These are phyloP conservation scores for Phoma sp. DNA, from an alignment of 2,329 filamentous ascomycete species.

Conservation along the genomic window DNA sequence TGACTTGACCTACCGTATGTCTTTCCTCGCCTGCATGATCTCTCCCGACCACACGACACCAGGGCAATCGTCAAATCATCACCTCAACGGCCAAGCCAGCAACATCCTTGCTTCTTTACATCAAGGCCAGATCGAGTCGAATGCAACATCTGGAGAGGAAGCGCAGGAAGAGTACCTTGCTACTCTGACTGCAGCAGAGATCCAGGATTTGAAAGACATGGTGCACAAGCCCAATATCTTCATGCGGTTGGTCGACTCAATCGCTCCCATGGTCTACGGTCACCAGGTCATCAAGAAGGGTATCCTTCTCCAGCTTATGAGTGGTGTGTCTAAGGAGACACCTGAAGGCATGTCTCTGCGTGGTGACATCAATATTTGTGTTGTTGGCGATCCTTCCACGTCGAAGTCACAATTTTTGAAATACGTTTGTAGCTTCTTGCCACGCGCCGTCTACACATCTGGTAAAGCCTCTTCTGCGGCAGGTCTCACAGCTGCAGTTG, in stretches of 20 bases:
- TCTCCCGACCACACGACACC: conserved; percentile 84
- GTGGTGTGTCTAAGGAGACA: conserved; percentile 91
- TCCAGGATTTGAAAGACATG: conserved; percentile 89
- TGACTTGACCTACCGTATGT: conserved; percentile 91
- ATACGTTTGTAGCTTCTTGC: conserved; percentile 96
- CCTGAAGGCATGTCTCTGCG: conserved; percentile 93
- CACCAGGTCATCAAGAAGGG: conserved; percentile 99
- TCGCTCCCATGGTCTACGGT: conserved; percentile 96
- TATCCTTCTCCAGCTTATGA: conserved; percentile 89
- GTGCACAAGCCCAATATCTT: conserved; percentile 97
- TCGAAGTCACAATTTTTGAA: conserved; percentile 98
- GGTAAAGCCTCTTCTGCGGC: conserved; percentile 97
- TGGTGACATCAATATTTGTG: conserved; percentile 98
- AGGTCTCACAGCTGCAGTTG: conserved; percentile 93
- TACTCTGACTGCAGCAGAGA: conserved; percentile 84
- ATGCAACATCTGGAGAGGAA: conserved; percentile 72
- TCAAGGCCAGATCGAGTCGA: conserved; percentile 70
- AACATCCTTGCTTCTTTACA: conserved; percentile 88
- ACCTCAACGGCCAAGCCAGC: conserved; percentile 73
- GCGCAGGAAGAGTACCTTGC: conserved; percentile 87
- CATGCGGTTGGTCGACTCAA: conserved; percentile 86
- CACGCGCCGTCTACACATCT: conserved; percentile 94
- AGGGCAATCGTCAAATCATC: conserved; percentile 74
- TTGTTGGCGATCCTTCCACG: conserved; percentile 95
- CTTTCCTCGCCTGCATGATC: conserved; percentile 97